Conservation (phyloP, 23 red algal genomes). For the Gracilaria gracilis region DNA sequence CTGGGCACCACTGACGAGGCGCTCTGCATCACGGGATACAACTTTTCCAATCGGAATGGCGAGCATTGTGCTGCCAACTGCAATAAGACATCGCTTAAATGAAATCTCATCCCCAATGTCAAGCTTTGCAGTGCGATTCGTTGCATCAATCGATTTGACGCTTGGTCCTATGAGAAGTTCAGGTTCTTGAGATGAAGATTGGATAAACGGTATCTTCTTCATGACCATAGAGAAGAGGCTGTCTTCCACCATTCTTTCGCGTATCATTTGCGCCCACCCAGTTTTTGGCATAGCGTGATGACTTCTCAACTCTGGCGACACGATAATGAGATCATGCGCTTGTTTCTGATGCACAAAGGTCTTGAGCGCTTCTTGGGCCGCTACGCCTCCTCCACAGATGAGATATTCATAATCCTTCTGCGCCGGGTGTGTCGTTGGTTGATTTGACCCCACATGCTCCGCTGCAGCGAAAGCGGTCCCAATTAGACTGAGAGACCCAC, state of each 20-base stretch:
- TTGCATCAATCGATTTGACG: conserved; percentile 54
- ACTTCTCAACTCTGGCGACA: conserved; percentile 56
- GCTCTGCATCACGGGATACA: conserved; percentile 35
- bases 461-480: conserved; percentile 10
- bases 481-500: conserved; percentile 17
- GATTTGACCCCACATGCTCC: neutral
- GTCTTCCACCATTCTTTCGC: neutral
- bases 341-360: conserved; percentile 37
- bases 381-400: conserved; percentile 61
- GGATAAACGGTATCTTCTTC: neutral
- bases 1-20: conserved; percentile 57
- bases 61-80: conserved; percentile 44
- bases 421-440: conserved; percentile 2
- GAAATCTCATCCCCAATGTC: conserved; percentile 41
- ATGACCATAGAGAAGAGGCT: conserved; percentile 19
- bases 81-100: conserved; percentile 61
- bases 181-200: conserved; percentile 1
- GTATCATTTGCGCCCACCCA: neutral
- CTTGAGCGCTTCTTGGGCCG: conserved; percentile 68
- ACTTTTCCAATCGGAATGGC: conserved; percentile 61
- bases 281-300: neutral
- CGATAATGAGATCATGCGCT: conserved; percentile 49
- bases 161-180: conserved; percentile 59
- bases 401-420: conserved; percentile 46
- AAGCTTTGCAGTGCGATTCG: conserved; percentile 27